Evolutionary conservation across 1,284 basidiomycete genomes (phyloP).

Genomic region (Crepidotus sp.): DNA sequence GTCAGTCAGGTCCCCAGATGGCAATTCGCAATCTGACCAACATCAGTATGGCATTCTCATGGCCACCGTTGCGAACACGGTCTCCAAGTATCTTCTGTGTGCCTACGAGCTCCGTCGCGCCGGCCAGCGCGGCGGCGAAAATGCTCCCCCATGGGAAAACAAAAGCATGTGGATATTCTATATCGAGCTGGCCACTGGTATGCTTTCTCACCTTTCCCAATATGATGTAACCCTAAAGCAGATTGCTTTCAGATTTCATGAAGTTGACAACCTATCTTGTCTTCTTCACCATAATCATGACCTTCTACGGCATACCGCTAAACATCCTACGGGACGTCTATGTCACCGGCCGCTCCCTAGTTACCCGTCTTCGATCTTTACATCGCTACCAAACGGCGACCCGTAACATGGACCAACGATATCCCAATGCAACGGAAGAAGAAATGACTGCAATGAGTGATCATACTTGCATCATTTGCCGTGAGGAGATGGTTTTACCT

Average conservation of each 20-base stretch:
- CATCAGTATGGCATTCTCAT: slow-evolving; percentile 82
- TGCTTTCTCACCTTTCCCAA: slow-evolving; percentile 17
- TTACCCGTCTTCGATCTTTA: slow-evolving; percentile 79
- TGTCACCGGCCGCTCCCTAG: slow-evolving; percentile 87
- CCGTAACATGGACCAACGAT: slow-evolving; percentile 92
- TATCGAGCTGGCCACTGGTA: slow-evolving; percentile 86
- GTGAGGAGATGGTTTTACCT: slow-evolving; percentile 85
- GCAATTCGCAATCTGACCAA: slow-evolving; percentile 12
- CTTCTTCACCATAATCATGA: slow-evolving; percentile 90
- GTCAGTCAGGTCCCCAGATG: slow-evolving; percentile 33
- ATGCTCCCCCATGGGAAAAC: slow-evolving; percentile 91
- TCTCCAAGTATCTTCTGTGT: slow-evolving; percentile 82
- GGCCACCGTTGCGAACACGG: slow-evolving; percentile 71
- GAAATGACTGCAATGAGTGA: slow-evolving; percentile 80
- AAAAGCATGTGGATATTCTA: slow-evolving; percentile 98
- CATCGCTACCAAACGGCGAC: slow-evolving; percentile 91
- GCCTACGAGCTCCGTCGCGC: slow-evolving; percentile 77
- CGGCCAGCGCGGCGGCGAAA: slow-evolving; percentile 66
- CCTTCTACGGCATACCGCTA: slow-evolving; percentile 91
- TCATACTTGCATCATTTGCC: slow-evolving; percentile 94
- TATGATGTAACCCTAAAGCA: neutral
- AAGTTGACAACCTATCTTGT: slow-evolving; percentile 88
- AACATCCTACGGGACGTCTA: slow-evolving; percentile 97
- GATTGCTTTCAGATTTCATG: slow-evolving; percentile 62
- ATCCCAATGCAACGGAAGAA: slow-evolving; percentile 86